These are phyloP conservation scores for Plasmodium knowlesi DNA, from an alignment of 169 alveolate species.

Conservation along the genomic window DNA sequence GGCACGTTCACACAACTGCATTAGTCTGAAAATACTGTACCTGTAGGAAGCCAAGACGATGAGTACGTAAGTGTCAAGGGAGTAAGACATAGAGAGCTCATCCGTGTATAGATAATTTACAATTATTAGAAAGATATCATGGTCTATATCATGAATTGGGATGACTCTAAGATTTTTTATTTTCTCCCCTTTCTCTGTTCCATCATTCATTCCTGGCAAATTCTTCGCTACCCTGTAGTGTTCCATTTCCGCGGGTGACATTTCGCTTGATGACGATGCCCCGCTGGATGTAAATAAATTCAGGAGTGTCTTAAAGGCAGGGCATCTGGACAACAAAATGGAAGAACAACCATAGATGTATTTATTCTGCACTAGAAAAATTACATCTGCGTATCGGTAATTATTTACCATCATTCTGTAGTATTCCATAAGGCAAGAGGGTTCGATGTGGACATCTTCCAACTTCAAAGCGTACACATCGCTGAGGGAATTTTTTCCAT, in stretches of 20 bases:
- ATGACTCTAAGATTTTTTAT: not conserved
- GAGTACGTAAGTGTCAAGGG: constrained; percentile 5
- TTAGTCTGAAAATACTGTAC: constrained; percentile 8
- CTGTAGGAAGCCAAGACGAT: not conserved
- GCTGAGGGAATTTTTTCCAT: constrained; percentile 14
- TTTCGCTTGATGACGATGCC: not conserved
- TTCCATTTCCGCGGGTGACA: not conserved
- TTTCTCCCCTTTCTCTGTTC: not conserved
- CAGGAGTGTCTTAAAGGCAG: constrained; percentile 3
- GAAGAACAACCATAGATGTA: constrained; percentile 26
- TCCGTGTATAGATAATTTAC: constrained; percentile 38
- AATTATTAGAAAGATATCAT: constrained; percentile 24
- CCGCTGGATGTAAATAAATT: not conserved
- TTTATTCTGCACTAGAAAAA: constrained; percentile 10
- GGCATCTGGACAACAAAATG: constrained; percentile 27
- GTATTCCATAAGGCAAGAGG: not conserved
- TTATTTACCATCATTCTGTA: constrained; percentile 34
- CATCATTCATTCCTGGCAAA: not conserved
- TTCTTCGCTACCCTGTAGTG: not conserved
- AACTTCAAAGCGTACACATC: constrained; percentile 37
- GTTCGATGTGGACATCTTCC: constrained; percentile 24
- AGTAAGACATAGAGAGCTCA: not conserved
- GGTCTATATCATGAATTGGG: constrained; percentile 11
- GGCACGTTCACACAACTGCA: constrained; percentile 26
- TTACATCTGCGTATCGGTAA: constrained; percentile 7